Evolutionary conservation across 192 early-diverging fungal species (phyloP), one percentile per base, ranked within the genome.

Genomic region (Podila minutissima): DNA sequence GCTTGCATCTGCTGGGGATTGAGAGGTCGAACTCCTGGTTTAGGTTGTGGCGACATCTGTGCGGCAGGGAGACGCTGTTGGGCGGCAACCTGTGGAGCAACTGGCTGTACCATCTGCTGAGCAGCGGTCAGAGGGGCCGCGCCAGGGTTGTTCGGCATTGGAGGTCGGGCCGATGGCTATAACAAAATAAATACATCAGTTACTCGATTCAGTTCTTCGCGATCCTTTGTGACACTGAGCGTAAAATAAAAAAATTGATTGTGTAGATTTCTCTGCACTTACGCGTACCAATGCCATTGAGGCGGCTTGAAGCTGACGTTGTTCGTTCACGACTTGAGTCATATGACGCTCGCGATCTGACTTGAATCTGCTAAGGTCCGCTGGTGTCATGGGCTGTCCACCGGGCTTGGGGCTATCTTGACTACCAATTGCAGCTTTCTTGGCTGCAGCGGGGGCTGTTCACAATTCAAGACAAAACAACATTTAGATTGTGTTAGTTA

Each of bases 331-430:
- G 26, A 75, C 85, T 50, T 88, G 86, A 48, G 67, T 83, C 64
- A 86, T 71, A 51, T 86, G 85, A 29, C 87, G 72, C 46, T 90
- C 89, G 17, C 85, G 74, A 8, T 90, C 85, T 1, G 71, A 72
- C 62, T 90, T 90, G 26, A 74, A 64, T 59, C 78, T 70, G 74
- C 86, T 88, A n/a, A 90, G 58, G 48, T 90, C 89, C 63, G 88
- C 85, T 1, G 89, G 87, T 20, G 87, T 83, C 46, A 83, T 64
- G 6, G 86, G 64, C 9, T 67, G 29, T 20, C 74, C 70, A 62
- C 65, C 77, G 8, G 69, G 48, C 71, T 81, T 81, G 0, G 77
- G 77, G 26, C 77, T 81, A 32, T 81, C 77, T 55, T 81, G 77
- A 41, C 66, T 65, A 26, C 46, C 37, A 49, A 87, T 82, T 5